These are phyloP conservation scores for Gynostemma pentaphyllum DNA, from an alignment of 306 rosid genomes.

Conservation along the genomic window DNA sequence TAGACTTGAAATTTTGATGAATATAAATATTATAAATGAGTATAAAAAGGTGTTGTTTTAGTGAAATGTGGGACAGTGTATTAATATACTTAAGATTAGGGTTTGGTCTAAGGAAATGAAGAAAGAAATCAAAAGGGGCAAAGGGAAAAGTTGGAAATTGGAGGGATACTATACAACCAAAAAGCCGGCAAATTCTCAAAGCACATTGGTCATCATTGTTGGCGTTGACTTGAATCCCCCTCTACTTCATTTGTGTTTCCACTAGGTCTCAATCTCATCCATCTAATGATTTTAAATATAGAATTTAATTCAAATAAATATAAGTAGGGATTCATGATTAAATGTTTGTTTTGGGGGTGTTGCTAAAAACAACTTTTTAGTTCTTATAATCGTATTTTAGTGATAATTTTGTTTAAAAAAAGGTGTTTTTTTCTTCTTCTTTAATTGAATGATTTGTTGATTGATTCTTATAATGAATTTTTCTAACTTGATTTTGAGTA, in stretches of 20 bases:
- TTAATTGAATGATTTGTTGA: too few relatives aligned
- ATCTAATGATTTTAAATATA: too few relatives aligned
- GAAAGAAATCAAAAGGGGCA: not conserved
- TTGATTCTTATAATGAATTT: too few relatives aligned
- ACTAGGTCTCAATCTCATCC: too few relatives aligned
- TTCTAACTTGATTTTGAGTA: too few relatives aligned
- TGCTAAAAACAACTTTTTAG: too few relatives aligned
- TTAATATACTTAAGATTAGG: not conserved
- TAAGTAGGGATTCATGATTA: too few relatives aligned
- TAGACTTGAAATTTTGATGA: not conserved
- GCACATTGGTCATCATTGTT: slow-evolving; percentile 26
- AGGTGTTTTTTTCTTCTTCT: too few relatives aligned
- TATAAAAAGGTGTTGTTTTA: not conserved
- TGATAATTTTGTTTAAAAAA: too few relatives aligned
- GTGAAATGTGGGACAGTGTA: not conserved
- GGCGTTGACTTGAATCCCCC: slow-evolving; percentile 40
- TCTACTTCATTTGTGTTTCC: slow-evolving; percentile 20
- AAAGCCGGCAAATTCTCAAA: slow-evolving; percentile 29
- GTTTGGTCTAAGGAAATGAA: not conserved
- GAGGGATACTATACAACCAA: slow-evolving; percentile 9
- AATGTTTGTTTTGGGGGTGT: too few relatives aligned
- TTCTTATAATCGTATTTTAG: too few relatives aligned
- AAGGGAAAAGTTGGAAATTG: not conserved
- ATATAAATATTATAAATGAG: not conserved
- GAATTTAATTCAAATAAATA: too few relatives aligned